Conservation (phyloP, 768 basidiomycete genomes). For the Russula lepida region DNA sequence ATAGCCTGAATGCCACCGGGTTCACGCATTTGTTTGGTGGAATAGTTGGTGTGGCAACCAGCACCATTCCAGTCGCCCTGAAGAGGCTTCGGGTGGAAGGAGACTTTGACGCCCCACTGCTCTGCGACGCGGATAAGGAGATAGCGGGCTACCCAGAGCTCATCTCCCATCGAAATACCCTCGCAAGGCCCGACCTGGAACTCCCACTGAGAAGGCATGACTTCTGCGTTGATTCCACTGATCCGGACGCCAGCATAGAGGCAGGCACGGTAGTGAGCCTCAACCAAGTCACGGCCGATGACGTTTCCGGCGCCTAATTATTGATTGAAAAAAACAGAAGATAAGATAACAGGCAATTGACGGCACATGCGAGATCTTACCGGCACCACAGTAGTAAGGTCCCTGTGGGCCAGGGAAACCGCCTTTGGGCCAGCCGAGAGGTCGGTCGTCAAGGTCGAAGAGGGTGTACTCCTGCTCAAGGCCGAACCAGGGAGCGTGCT, state of each 20-base stretch:
- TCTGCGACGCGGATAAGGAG: slow-evolving; percentile 93
- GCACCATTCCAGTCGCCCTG: slow-evolving; percentile 99
- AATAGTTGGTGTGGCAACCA: slow-evolving; percentile 97
- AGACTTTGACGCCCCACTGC: slow-evolving; percentile 95
- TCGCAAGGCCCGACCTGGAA: slow-evolving; percentile 99
- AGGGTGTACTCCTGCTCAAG: slow-evolving; percentile 99
- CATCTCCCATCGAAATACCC: slow-evolving; percentile 98
- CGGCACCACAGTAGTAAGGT: slow-evolving; percentile 99
- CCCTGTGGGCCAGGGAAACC: slow-evolving; percentile 99
- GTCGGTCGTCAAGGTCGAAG: slow-evolving; percentile 83
- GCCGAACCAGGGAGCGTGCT: slow-evolving; percentile 86
- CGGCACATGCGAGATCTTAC: slow-evolving; percentile 36
- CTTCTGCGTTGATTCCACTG: slow-evolving; percentile 98
- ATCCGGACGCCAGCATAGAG: slow-evolving; percentile 94
- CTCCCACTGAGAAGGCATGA: slow-evolving; percentile 99
- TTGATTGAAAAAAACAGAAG: slow-evolving; percentile 1
- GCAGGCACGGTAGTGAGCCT: slow-evolving; percentile 98
- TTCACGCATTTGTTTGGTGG: slow-evolving; percentile 90
- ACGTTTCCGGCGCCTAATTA: slow-evolving; percentile 88
- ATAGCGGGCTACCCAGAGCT: slow-evolving; percentile 98
- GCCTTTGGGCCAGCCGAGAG: slow-evolving; percentile 96
- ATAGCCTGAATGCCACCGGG: slow-evolving; percentile 89
- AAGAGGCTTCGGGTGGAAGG: slow-evolving; percentile 99
- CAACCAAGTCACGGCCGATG: slow-evolving; percentile 95
- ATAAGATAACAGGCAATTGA: not conserved